Evolutionary conservation across 257 asterid genomes (phyloP), one percentile per base, ranked within the genome.

Genomic region (Cordia subcordata): DNA sequence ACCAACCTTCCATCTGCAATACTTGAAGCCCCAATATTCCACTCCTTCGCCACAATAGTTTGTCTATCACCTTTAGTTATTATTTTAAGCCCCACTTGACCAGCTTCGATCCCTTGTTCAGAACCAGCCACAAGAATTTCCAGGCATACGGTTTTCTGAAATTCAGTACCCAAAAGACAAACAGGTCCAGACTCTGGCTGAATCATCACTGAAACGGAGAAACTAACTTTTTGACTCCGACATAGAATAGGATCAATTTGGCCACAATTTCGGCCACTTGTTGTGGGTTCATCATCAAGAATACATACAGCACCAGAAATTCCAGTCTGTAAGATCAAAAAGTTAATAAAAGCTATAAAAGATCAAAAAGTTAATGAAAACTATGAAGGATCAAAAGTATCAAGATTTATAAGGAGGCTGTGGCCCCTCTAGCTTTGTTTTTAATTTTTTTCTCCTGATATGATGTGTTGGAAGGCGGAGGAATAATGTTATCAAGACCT

Each of bases 101-200:
- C 99, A 74, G 99, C 91, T 75, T 93, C 99, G 64, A 93, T 89
- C 49, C 99, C 99, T 77, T 93, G 99, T 68, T 93, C 99, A 33
- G 99, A 80, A 67, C 99, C 99, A 61, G 97, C 99, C 72, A 93
- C 97, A 44, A 93, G 88, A 74, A 93, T 81, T 68, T 93, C 99
- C 94, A 96, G 87, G 74, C 99, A 93, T 49, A 80, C 75, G 58
- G 71, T 81, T 66, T 86, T 87, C 74, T 86, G 83, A 77, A 83
- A 93, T 77, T 93, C 96, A 64, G 99, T 83, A 67, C 99, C 99
- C 39, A 93, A 62, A 53, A 93, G 96, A 77, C 97, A 93, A 62
- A 89, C 86, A 42, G 99, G 97, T 32, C 99, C 97, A 37, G 97
- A 93, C 67, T 93, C 99, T 13, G 97, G 97, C 81, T 93, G 99